These are phyloP conservation scores for Encephalitozoon cuniculi DNA, from an alignment of 371 early-diverging fungal genomes.

Conservation along the genomic window DNA sequence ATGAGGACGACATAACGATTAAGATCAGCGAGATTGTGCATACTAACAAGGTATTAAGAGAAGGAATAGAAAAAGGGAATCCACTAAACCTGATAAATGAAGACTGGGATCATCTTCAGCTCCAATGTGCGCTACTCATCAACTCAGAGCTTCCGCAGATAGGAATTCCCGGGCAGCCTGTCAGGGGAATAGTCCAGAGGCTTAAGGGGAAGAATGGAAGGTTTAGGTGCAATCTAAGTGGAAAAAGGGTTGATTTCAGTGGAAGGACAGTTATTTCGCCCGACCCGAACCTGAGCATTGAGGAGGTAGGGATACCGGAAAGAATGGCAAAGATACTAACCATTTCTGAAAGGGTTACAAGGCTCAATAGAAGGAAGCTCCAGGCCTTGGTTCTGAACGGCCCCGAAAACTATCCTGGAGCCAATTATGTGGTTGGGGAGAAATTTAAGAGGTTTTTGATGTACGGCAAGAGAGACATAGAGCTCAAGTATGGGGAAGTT, in stretches of 20 bases:
- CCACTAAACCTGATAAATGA: conserved; percentile 66
- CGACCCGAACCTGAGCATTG: conserved; percentile 94
- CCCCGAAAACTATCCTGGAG: conserved; percentile 81
- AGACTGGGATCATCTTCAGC: conserved; percentile 92
- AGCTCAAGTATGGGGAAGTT: conserved; percentile 77
- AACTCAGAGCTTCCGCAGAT: conserved; percentile 78
- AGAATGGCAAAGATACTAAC: conserved; percentile 87
- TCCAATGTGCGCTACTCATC: conserved; percentile 86
- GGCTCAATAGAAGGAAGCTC: conserved; percentile 73
- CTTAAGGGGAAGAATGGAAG: conserved; percentile 98
- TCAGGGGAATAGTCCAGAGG: conserved; percentile 81
- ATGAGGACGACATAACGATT: conserved; percentile 95
- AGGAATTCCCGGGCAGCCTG: conserved; percentile 61
- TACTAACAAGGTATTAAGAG: conserved; percentile 75
- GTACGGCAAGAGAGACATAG: conserved; percentile 68
- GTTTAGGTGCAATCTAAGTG: conserved; percentile 94
- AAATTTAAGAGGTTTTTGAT: conserved; percentile 66
- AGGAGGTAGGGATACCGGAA: conserved; percentile 88
- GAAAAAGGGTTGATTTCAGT: conserved; percentile 98
- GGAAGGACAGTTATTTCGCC: conserved; percentile 98
- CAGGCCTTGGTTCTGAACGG: conserved; percentile 71
- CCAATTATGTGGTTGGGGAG: conserved; percentile 71
- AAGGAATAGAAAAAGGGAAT: conserved; percentile 73
- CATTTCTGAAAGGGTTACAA: conserved; percentile 84
- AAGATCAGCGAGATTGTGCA: conserved; percentile 89